Conservation (phyloP, 768 basidiomycete species). For the Mycena galericulata region DNA sequence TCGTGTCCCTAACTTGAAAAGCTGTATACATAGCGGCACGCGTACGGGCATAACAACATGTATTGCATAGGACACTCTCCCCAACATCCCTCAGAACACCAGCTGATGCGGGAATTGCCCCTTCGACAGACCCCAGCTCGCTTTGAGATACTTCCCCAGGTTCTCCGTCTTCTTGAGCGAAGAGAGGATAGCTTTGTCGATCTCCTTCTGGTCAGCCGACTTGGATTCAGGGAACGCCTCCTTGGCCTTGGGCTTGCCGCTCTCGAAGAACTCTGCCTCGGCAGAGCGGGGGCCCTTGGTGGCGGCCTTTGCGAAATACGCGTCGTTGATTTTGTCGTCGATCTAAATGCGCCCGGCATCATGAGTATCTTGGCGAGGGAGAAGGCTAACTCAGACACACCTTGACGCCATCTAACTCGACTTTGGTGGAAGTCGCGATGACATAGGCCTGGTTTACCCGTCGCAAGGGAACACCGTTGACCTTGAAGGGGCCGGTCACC, state of each 20-base stretch:
- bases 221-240: conserved; percentile 88
- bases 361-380: background rate
- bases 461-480: conserved; percentile 98
- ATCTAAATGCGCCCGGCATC: conserved; percentile 60
- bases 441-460: conserved; percentile 99
- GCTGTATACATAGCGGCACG: conserved; percentile 31
- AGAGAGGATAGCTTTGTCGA: conserved; percentile 83
- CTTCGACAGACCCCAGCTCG: conserved; percentile 95
- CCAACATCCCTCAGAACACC: conserved; percentile 72
- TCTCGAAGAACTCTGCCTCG: conserved; percentile 97
- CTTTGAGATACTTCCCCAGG: conserved; percentile 92
- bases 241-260: conserved; percentile 92
- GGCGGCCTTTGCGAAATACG: conserved; percentile 90
- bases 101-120: conserved; percentile 97
- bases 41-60: conserved; percentile 43
- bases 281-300: conserved; percentile 80
- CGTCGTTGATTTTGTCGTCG: conserved; percentile 91
- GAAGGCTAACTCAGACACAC: conserved; percentile 54
- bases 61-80: conserved; percentile 41
- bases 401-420: conserved; percentile 81
- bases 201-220: conserved; percentile 90
- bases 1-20: conserved; percentile 3
- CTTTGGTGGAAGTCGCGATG: conserved; percentile 96
- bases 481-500: conserved; percentile 97
- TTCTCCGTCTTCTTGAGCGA: conserved; percentile 92